Evolutionary conservation across 2,329 filamentous ascomycete genomes (phyloP).

Genomic region (Aspergillus transmontanensis): DNA sequence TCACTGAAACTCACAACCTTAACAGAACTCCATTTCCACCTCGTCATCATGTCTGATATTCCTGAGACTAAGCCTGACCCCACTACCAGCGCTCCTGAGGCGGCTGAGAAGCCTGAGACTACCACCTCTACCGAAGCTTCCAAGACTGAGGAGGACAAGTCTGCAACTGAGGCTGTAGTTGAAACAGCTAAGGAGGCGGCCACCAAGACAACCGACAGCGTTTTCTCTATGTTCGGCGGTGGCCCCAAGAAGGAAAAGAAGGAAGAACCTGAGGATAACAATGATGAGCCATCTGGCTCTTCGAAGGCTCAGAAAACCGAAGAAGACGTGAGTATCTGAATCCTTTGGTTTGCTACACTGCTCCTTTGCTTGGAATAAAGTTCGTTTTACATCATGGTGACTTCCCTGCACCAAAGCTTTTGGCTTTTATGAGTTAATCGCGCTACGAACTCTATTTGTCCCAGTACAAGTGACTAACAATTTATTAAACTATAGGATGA

Average conservation of each 20-base stretch:
- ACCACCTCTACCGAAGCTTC: slow-evolving; percentile 2
- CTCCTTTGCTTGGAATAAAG: too few relatives aligned
- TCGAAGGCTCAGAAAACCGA: slow-evolving; percentile 75
- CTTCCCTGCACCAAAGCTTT: neutral
- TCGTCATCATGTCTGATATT: slow-evolving; percentile 45
- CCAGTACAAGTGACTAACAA: slow-evolving; percentile 10
- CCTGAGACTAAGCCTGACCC: slow-evolving; percentile 48
- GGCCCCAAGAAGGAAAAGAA: slow-evolving; percentile 97
- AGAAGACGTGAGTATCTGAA: slow-evolving; percentile 55
- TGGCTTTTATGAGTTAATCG: neutral
- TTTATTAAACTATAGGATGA: slow-evolving; percentile 57
- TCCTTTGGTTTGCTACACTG: neutral
- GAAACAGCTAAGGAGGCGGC: slow-evolving; percentile 42
- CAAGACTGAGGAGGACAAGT: slow-evolving; percentile 27
- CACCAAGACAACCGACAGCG: slow-evolving; percentile 54
- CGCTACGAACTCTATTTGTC: neutral
- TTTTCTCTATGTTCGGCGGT: slow-evolving; percentile 99
- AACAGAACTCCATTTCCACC: slow-evolving; percentile 11
- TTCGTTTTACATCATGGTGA: neutral
- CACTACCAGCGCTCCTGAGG: slow-evolving; percentile 41
- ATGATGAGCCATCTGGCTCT: slow-evolving; percentile 84
- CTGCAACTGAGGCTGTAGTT: slow-evolving; percentile 34
- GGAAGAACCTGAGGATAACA: slow-evolving; percentile 72
- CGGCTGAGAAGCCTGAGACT: slow-evolving; percentile 21
- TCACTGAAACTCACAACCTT: slow-evolving; percentile 5